phyloP scores from a whole-genome alignment of 345 rosid species.

The Eucalyptus cloeziana region DNA sequence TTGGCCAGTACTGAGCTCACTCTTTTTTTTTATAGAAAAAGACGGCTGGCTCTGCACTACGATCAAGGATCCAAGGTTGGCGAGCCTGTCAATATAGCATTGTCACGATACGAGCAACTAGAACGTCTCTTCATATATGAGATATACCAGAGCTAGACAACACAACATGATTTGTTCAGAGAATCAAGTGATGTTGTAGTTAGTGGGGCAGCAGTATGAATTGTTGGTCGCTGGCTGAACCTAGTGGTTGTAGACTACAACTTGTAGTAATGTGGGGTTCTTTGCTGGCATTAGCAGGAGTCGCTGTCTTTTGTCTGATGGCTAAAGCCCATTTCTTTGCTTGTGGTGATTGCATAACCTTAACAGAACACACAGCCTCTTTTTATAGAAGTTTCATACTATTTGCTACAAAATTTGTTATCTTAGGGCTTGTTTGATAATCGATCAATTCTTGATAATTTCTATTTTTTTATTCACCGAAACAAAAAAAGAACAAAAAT shows the following conservation, averaged over 20 bases:
- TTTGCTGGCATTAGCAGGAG: neutral
- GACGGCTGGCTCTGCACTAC: accelerated
- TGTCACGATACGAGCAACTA: accelerated
- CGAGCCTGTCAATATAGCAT: neutral
- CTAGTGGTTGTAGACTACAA: no score
- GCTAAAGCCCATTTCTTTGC: neutral
- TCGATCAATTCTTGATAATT: accelerated
- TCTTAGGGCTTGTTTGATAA: neutral
- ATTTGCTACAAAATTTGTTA: neutral
- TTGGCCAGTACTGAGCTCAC: neutral
- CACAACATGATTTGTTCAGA: accelerated
- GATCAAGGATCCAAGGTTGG: neutral
- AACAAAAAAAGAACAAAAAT: no score
- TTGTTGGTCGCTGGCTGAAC: neutral
- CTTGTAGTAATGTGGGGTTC: neutral
- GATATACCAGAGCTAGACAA: neutral
- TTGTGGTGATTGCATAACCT: neutral
- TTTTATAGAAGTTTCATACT: neutral
- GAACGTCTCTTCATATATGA: neutral
- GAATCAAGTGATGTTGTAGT: neutral
- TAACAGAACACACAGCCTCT: neutral
- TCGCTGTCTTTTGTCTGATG: neutral
- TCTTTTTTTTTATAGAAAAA: neutral
- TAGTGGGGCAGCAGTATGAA: neutral
- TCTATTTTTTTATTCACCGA: accelerated